Conservation (phyloP, 2,329 filamentous ascomycete genomes). For the Drechslerella dactyloides region DNA sequence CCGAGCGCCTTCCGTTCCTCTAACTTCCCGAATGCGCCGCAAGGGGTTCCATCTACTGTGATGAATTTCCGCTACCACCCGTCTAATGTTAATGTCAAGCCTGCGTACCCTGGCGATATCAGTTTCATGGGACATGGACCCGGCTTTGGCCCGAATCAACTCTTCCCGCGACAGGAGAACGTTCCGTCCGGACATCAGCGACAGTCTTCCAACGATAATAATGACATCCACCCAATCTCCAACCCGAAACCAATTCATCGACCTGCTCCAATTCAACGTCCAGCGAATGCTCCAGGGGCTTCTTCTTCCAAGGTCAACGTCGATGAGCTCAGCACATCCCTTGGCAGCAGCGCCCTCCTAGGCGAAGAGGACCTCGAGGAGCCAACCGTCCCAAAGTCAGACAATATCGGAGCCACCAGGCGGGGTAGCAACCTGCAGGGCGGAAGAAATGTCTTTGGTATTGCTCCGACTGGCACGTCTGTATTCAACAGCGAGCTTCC, state of each 20-base stretch:
- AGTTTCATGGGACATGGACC: conserved; percentile 24
- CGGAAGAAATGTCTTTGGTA: conserved; percentile 60
- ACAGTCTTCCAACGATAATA: conserved; percentile 37
- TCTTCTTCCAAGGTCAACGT: conserved; percentile 59
- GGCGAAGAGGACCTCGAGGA: conserved; percentile 75
- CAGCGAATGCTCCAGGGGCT: conserved; percentile 69
- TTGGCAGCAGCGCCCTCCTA: conserved; percentile 88
- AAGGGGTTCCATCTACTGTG: conserved; percentile 61
- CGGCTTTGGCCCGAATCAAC: conserved; percentile 11
- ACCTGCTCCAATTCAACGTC: conserved; percentile 85
- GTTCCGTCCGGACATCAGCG: conserved; percentile 35
- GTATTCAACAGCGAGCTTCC: conserved; percentile 57
- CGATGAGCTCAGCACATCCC: conserved; percentile 75
- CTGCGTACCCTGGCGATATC: background rate
- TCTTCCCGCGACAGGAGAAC: conserved; percentile 28
- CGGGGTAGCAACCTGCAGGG: conserved; percentile 65
- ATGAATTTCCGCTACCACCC: no score
- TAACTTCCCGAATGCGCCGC: conserved; percentile 62
- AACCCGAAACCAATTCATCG: conserved; percentile 72
- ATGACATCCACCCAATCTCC: conserved; percentile 50
- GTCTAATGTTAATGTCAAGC: no score
- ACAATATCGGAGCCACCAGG: conserved; percentile 58
- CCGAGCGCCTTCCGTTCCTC: conserved; percentile 64
- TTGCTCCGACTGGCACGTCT: conserved; percentile 11
- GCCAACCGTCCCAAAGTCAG: conserved; percentile 58